Evolutionary conservation across 208 protist genomes (phyloP).

Genomic region (Wallacemonas sp.): DNA sequence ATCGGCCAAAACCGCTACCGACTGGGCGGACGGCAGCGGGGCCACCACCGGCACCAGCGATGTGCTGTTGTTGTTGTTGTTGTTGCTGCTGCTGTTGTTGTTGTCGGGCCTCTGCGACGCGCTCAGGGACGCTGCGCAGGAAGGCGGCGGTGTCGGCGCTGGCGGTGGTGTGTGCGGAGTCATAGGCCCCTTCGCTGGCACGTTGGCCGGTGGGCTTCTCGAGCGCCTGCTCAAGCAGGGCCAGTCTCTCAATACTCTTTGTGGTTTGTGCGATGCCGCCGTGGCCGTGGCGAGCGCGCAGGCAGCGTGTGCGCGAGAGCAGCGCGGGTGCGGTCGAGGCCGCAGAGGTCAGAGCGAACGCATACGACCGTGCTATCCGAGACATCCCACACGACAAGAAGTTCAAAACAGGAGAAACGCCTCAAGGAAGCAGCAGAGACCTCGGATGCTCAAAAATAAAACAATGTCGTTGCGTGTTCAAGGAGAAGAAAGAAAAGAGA

Average conservation of each 20-base stretch:
- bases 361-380: neutral
- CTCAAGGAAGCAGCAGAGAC: too few relatives aligned
- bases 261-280: constrained; percentile 27
- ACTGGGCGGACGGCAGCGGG: neutral
- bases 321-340: neutral
- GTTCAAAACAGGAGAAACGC: too few relatives aligned
- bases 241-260: constrained; percentile 28
- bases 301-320: neutral
- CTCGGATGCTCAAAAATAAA: too few relatives aligned
- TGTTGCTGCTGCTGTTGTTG: neutral
- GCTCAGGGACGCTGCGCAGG: constrained; percentile 26
- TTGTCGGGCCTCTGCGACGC: constrained; percentile 20
- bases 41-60: neutral
- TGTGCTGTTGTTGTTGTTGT: too few relatives aligned
- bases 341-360: neutral
- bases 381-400: too few relatives aligned
- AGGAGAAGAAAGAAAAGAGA: too few relatives aligned
- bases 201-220: constrained; percentile 12
- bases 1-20: neutral
- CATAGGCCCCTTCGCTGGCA: neutral
- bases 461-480: too few relatives aligned
- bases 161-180: neutral
- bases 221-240: constrained; percentile 29
- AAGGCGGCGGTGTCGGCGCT: constrained; percentile 16
- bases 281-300: constrained; percentile 33